These are phyloP conservation scores for Rickenella mellea DNA, from an alignment of 768 basidiomycete genomes.

Conservation along the genomic window DNA sequence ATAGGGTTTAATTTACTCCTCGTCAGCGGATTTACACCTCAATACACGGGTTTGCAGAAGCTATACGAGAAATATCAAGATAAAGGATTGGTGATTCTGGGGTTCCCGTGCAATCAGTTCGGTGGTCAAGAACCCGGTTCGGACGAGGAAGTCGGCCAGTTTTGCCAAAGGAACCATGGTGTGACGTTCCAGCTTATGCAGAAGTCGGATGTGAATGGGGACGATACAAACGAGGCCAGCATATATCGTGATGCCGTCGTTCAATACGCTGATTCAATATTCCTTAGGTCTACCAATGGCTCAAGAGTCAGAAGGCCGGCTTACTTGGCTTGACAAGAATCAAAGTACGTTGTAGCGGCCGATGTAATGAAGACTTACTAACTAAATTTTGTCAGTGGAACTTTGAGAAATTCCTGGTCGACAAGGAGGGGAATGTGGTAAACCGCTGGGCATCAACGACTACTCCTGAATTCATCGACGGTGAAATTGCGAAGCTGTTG, in stretches of 20 bases:
- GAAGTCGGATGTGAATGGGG: slow-evolving; percentile 91
- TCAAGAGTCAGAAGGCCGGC: slow-evolving; percentile 74
- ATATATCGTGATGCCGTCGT: neutral
- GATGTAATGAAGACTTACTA: neutral
- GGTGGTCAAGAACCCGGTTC: slow-evolving; percentile 79
- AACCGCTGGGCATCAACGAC: slow-evolving; percentile 73
- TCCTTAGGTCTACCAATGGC: slow-evolving; percentile 63
- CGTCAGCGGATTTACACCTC: slow-evolving; percentile 71
- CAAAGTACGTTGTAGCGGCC: slow-evolving; percentile 39
- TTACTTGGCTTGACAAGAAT: slow-evolving; percentile 62
- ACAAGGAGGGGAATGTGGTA: slow-evolving; percentile 68
- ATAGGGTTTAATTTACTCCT: neutral
- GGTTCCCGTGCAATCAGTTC: slow-evolving; percentile 94
- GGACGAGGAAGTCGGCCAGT: slow-evolving; percentile 64
- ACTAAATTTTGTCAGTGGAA: slow-evolving; percentile 53
- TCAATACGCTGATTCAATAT: neutral
- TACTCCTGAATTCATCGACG: slow-evolving; percentile 53
- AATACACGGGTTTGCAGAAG: slow-evolving; percentile 74
- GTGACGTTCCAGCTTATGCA: slow-evolving; percentile 87
- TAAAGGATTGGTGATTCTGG: slow-evolving; percentile 66
- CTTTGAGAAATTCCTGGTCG: slow-evolving; percentile 82
- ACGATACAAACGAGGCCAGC: slow-evolving; percentile 61
- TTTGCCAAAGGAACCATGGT: slow-evolving; percentile 76
- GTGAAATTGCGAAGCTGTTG: slow-evolving; percentile 54
- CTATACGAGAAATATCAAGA: slow-evolving; percentile 79